Base-by-base conservation (phyloP, 306 rosid genomes). In the Astragalus glycyphyllos region DNA sequence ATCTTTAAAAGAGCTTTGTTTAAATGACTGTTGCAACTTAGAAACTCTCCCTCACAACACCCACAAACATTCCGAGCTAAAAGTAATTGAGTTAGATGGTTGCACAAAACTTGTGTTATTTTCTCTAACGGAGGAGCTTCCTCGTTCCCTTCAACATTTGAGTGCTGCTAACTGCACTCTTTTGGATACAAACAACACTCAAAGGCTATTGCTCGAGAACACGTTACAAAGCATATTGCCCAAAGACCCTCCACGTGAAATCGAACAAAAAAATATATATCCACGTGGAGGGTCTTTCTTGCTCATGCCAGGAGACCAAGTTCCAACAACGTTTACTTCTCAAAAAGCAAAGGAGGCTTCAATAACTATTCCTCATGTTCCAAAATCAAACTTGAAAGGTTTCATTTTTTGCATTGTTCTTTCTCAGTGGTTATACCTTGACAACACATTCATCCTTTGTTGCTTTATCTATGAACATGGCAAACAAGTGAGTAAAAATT, bases 371-470 rank as follows among this genome's bases (percentile, higher is more conserved):
- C 29, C 45, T 34, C 12, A 11, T 35, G 34, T 58, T 58, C 46
- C 26, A 57, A 57, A 57, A 10, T 32, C 11, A 7, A 2, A 32
- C 11, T n/a, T 32, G 11, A 3, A 3, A 7, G 65, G 46, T 14
- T 58, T 58, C 46, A 35, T 58, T 7, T 58, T 58, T 14, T 58
- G 46, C 65, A 7, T 14, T n/a, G 35, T 58, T 34, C 29, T 58
- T 35, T 34, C 45, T 7, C 29, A 4, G 45, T 23, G 65, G 29
- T 13, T 35, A 16, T 0, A 35, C 35, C 0, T 34, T 11, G 10
- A 8, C 5, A 0, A 26, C 11, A 23, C 9, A 10, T n/a, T 0
- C 9, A 23, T 23, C 7, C 46, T 35, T 1, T 3, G 13, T 62
- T 41, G 35, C 17, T 2, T 5, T 5, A 17, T 62, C 68, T 17